phyloP scores from a whole-genome alignment of 2,329 filamentous ascomycete genomes.

The Beauveria medogensis region DNA sequence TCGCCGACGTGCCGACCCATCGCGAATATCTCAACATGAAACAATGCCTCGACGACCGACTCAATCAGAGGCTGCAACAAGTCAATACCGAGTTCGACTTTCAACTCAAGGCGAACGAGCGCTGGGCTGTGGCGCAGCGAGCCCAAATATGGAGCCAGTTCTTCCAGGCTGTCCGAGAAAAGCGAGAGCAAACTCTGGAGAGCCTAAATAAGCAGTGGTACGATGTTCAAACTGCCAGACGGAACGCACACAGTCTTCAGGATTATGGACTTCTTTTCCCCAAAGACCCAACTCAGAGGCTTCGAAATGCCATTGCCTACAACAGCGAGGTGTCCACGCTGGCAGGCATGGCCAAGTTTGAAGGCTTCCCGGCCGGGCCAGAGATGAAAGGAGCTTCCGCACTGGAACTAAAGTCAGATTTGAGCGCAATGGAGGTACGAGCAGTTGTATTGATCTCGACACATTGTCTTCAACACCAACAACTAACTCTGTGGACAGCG shows the following conservation, averaged over 20 bases:
- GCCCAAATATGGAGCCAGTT: constrained; percentile 85
- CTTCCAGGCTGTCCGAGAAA: constrained; percentile 76
- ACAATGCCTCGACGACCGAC: constrained; percentile 73
- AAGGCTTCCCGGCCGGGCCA: constrained; percentile 94
- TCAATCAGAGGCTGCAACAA: constrained; percentile 70
- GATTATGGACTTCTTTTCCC: constrained; percentile 80
- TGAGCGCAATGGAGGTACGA: constrained; percentile 76
- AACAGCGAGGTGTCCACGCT: constrained; percentile 91
- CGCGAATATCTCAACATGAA: constrained; percentile 88
- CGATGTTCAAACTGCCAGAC: constrained; percentile 81
- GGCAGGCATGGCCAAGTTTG: constrained; percentile 85
- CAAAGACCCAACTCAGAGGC: constrained; percentile 64
- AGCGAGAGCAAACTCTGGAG: constrained; percentile 71
- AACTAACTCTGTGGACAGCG: constrained; percentile 20
- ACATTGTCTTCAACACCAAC: background rate
- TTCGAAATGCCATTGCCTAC: constrained; percentile 81
- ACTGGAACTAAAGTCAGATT: constrained; percentile 74
- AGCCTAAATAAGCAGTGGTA: constrained; percentile 85
- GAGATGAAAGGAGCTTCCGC: constrained; percentile 64
- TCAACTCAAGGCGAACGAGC: constrained; percentile 64
- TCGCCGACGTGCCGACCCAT: constrained; percentile 61
- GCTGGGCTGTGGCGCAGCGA: constrained; percentile 69
- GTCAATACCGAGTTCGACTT: constrained; percentile 68
- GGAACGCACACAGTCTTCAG: constrained; percentile 70
- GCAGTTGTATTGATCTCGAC: background rate